These are phyloP conservation scores for Pyrenophora graminea DNA, from an alignment of 2,329 filamentous ascomycete genomes.

Conservation along the genomic window DNA sequence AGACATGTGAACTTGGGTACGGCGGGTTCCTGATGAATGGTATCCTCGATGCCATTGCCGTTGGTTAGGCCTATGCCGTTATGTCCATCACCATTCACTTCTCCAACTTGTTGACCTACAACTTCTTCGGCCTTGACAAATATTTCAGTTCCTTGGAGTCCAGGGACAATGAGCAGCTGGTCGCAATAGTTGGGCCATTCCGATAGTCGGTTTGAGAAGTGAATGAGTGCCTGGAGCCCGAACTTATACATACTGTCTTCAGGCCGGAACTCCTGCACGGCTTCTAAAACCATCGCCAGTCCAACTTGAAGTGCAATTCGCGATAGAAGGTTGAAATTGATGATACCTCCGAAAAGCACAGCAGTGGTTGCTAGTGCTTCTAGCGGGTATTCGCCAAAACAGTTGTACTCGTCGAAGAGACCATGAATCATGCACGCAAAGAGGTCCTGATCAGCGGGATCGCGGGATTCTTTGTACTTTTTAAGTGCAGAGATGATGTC, in stretches of 20 bases:
- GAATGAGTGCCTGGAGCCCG: constrained; percentile 89
- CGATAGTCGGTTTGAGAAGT: constrained; percentile 77
- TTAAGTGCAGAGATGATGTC: constrained; percentile 84
- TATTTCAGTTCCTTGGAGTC: constrained; percentile 81
- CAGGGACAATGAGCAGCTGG: constrained; percentile 79
- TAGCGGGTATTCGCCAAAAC: constrained; percentile 94
- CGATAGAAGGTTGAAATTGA: constrained; percentile 88
- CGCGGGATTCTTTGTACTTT: constrained; percentile 83
- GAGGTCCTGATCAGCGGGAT: constrained; percentile 85
- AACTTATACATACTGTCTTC: constrained; percentile 98
- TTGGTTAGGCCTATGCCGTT: constrained; percentile 65
- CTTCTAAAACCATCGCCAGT: constrained; percentile 97
- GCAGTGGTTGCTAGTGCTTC: constrained; percentile 94
- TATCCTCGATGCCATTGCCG: constrained; percentile 67
- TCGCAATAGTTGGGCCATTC: constrained; percentile 98
- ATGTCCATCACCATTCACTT: constrained; percentile 54
- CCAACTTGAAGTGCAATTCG: constrained; percentile 90
- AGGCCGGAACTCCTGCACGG: constrained; percentile 80
- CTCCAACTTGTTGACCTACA: constrained; percentile 67
- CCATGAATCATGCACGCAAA: constrained; percentile 99
- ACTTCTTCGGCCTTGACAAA: constrained; percentile 82
- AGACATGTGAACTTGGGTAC: constrained; percentile 77
- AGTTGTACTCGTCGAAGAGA: constrained; percentile 93
- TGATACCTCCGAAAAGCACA: constrained; percentile 94
- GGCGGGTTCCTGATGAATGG: constrained; percentile 61